Base-by-base conservation (phyloP, 768 basidiomycete species). In the Mrakia blollopis region DNA sequence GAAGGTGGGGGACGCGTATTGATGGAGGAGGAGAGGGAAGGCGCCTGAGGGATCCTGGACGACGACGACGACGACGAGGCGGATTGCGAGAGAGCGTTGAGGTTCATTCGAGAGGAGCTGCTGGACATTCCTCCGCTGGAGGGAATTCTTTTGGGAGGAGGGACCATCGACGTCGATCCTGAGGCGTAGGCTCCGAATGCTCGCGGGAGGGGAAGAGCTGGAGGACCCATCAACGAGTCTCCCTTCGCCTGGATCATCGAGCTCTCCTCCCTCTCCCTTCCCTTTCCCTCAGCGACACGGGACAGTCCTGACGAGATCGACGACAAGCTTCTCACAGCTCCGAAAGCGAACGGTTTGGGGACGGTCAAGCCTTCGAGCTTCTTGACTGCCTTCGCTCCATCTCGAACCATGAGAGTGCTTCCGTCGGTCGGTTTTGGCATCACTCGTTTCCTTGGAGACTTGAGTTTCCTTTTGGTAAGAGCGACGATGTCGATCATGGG, bases 341-440 rank as follows among this genome's bases (percentile, higher is more conserved):
- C 69, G 6, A 54, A 71, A 5, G 44, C 69, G 21, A 71, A 71
- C 28, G 69, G 47, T n/a, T 71, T 71, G 23, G 69, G 69, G 5
- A 71, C 44, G 25, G 69, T 71, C 30, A 72, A 54, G 3, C 71
- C 71, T 21, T 72, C 71, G 52, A 72, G 47, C 50, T 72, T 72
- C 52, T 60, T 72, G 21, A 72, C 54, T 11, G 71, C 71, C 50
- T 30, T 72, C 30, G 9, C 71, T 28, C 71, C 71, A 4, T 54
- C 54, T 13, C 71, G 28, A n/a, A 72, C 47, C 14, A 37, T 30
- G 35, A 54, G 52, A 6, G 30, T 50, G 54, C 47, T 60, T 30
- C 54, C 71, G 35, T 57, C 71, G 50, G 32, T 8, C 54, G 52
- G 28, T 60, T 60, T 57, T 7, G 71, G 71, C 16, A 72, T 23